Evolutionary conservation across 495 filamentous ascomycete genomes (phyloP).

Genomic region (Physcia stellaris): DNA sequence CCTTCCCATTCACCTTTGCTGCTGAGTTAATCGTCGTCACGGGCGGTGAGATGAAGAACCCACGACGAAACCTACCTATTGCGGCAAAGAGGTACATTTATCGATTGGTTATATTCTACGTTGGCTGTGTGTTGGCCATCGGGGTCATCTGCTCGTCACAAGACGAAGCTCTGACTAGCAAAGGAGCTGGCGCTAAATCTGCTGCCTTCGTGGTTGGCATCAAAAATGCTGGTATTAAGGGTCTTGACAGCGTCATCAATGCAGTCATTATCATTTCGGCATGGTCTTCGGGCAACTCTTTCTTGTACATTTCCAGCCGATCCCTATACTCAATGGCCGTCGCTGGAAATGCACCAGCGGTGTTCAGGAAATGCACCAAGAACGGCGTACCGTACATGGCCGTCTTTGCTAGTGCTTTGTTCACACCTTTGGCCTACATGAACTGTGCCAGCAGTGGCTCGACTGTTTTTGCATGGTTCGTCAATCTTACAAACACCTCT

Average conservation of each 20-base stretch:
- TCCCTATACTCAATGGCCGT: conserved; percentile 40
- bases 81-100: conserved; percentile 34
- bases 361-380: conserved; percentile 36
- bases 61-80: conserved; percentile 34
- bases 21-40: conserved; percentile 42
- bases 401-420: conserved; percentile 23
- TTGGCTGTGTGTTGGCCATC: conserved; percentile 42
- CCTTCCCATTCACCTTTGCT: conserved; percentile 43
- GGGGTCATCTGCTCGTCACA: conserved; percentile 43
- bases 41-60: conserved; percentile 27
- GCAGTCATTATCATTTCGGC: conserved; percentile 59
- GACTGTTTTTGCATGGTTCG: conserved; percentile 41
- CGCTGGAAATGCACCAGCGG: conserved; percentile 31
- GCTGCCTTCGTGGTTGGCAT: conserved; percentile 50
- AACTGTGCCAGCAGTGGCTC: conserved; percentile 21
- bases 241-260: conserved; percentile 51
- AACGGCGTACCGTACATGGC: conserved; percentile 35
- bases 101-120: conserved; percentile 35
- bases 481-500: conserved; percentile 45
- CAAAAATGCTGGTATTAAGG: conserved; percentile 34
- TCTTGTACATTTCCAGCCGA: conserved; percentile 43
- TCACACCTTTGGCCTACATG: conserved; percentile 25
- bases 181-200: conserved; percentile 37
- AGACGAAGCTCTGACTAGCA: conserved; percentile 34
- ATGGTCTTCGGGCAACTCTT: conserved; percentile 51